A percentile compares a stretch with the other conserved stretches of the same genome.
Conservation (phyloP, 2,329 filamentous ascomycete species). For the Neurospora crassa region DNA sequence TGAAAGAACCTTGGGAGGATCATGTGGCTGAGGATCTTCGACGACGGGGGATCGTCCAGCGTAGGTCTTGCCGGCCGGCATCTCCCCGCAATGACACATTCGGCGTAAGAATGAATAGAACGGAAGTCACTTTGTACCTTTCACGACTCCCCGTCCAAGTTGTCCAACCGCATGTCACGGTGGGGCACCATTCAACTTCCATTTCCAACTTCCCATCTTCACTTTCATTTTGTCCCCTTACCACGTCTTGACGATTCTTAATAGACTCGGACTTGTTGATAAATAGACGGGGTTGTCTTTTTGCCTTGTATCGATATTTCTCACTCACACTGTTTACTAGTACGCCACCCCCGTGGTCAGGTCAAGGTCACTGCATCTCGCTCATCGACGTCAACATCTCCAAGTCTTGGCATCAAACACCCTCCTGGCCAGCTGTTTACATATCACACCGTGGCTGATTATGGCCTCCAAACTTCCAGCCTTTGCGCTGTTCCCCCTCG, state of each 20-base stretch:
- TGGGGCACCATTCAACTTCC: background rate
- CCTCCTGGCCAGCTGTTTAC: background rate
- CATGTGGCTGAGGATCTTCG: background rate
- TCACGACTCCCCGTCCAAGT: background rate
- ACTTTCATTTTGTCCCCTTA: background rate
- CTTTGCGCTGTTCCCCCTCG: constrained; percentile 68
- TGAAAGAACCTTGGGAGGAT: constrained; percentile 1
- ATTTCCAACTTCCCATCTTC: background rate
- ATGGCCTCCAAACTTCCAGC: constrained; percentile 43
- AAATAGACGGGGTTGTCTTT: background rate
- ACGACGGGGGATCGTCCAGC: background rate
- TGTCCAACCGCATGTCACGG: background rate
- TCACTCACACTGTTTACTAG: background rate
- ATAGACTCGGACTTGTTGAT: background rate
- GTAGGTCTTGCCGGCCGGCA: background rate
- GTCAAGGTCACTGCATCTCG: background rate
- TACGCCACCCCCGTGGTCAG: background rate
- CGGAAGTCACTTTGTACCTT: background rate
- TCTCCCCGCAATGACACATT: constrained; percentile 28
- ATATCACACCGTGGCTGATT: background rate
- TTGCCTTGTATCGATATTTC: too few relatives aligned
- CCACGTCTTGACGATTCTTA: background rate
- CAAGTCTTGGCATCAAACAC: background rate
- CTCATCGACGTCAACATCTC: background rate
- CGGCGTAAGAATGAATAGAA: constrained; percentile 21